phyloP scores from a whole-genome alignment of 805 yeast genomes.

The Metschnikowia lunata region DNA sequence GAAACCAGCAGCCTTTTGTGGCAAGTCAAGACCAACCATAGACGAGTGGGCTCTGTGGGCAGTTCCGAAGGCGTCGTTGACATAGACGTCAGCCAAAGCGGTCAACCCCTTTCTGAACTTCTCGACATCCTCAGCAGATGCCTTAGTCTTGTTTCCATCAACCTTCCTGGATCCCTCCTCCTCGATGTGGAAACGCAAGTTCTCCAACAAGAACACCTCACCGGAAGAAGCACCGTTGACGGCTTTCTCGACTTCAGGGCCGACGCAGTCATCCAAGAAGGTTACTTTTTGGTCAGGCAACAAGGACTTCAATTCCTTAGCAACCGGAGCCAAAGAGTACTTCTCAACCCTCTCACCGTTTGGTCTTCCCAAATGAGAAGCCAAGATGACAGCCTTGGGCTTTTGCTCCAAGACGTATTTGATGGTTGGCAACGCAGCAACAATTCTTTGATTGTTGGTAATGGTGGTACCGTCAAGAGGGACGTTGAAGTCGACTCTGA shows the following conservation, averaged over 20 bases:
- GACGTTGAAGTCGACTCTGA: slow-evolving; percentile 95
- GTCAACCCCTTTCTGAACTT: slow-evolving; percentile 88
- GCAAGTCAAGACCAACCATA: slow-evolving; percentile 95
- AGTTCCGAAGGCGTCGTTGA: slow-evolving; percentile 92
- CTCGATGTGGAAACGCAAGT: slow-evolving; percentile 97
- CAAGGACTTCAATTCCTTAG: slow-evolving; percentile 78
- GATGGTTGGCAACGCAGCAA: slow-evolving; percentile 98
- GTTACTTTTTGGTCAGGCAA: slow-evolving; percentile 60
- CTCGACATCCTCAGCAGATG: slow-evolving; percentile 76
- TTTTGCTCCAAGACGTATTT: slow-evolving; percentile 86
- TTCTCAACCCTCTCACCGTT: slow-evolving; percentile 85
- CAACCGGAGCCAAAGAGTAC: slow-evolving; percentile 91
- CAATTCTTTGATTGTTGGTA: slow-evolving; percentile 99
- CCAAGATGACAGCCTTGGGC: slow-evolving; percentile 88
- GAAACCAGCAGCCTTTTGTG: slow-evolving; percentile 98
- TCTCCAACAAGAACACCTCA: slow-evolving; percentile 85
- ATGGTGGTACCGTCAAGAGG: slow-evolving; percentile 94
- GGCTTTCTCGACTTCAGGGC: slow-evolving; percentile 79
- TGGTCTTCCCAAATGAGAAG: slow-evolving; percentile 99
- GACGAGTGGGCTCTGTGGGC: slow-evolving; percentile 99
- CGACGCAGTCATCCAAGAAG: slow-evolving; percentile 90
- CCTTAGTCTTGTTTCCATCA: slow-evolving; percentile 91
- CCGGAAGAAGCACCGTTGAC: slow-evolving; percentile 74
- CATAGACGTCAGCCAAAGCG: slow-evolving; percentile 91
- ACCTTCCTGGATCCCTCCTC: slow-evolving; percentile 89